Percentiles rank a stretch among this genome's conserved stretches.
phyloP scores from a whole-genome alignment of 148 eudicot species.

The Chenopodium berlandieri region DNA sequence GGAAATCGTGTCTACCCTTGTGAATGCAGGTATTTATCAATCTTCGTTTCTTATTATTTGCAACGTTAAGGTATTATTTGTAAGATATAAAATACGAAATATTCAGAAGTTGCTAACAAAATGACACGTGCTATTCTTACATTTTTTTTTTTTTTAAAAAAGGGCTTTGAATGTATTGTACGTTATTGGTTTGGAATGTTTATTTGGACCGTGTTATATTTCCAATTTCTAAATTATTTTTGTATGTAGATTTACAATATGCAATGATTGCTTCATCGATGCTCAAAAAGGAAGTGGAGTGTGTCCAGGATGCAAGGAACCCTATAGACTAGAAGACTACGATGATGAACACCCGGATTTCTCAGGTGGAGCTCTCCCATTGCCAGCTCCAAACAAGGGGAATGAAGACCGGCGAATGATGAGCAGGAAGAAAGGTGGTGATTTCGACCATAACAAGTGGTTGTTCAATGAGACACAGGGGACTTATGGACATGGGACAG shows the following conservation, averaged over 20 bases:
- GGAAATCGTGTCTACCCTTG: constrained; percentile 71
- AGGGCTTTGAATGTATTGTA: no score
- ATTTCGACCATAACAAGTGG: constrained; percentile 90
- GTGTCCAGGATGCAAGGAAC: constrained; percentile 91
- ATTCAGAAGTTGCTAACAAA: no score
- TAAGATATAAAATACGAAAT: no score
- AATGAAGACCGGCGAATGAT: constrained; percentile 36
- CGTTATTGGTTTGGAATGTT: no score
- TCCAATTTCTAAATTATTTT: background rate
- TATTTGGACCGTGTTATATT: no score
- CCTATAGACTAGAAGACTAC: constrained; percentile 52
- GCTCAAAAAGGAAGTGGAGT: constrained; percentile 64
- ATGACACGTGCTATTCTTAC: no score
- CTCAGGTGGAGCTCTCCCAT: constrained; percentile 49
- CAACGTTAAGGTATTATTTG: no score
- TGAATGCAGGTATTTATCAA: constrained; percentile 55
- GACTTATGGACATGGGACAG: constrained; percentile 72
- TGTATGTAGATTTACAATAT: constrained; percentile 62
- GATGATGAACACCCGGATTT: constrained; percentile 50
- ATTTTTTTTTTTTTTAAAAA: no score
- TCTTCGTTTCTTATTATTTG: no score
- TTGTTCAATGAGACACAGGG: constrained; percentile 71
- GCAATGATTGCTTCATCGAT: constrained; percentile 71
- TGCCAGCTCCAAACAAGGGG: constrained; percentile 48
- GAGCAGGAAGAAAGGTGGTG: constrained; percentile 58